phyloP scores from a whole-genome alignment of 2,329 filamentous ascomycete species.

The Furcasterigmium furcatum region DNA sequence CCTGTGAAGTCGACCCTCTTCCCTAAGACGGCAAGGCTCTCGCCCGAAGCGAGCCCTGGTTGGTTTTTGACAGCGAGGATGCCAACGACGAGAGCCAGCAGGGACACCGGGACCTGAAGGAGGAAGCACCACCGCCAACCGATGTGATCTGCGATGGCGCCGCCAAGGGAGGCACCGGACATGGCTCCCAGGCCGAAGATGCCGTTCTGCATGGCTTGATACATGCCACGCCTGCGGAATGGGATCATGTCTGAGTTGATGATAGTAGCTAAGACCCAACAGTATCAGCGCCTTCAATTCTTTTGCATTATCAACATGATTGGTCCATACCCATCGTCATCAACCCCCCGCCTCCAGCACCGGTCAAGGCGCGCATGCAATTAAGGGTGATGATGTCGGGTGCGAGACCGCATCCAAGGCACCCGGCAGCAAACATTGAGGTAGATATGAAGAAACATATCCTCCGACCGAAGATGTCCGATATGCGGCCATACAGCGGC shows the following conservation, averaged over 20 bases:
- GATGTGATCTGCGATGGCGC: slow-evolving; percentile 59
- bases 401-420: slow-evolving; percentile 62
- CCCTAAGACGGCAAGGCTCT: no score
- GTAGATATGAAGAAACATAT: slow-evolving; percentile 62
- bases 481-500: slow-evolving; percentile 68
- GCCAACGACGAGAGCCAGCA: slow-evolving; percentile 51
- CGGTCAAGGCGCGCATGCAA: slow-evolving; percentile 63
- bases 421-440: slow-evolving; percentile 58
- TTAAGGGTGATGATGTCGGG: slow-evolving; percentile 57
- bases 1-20: no score
- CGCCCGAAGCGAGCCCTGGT: no score
- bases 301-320: no score
- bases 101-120: slow-evolving; percentile 57
- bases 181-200: slow-evolving; percentile 61
- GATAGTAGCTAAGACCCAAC: slow-evolving; percentile 39
- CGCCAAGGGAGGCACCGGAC: slow-evolving; percentile 61
- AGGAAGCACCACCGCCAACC: slow-evolving; percentile 69
- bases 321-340: slow-evolving; percentile 68
- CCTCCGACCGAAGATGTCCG: slow-evolving; percentile 65
- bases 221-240: slow-evolving; percentile 53
- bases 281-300: no score
- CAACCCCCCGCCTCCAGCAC: slow-evolving; percentile 65
- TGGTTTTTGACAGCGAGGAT: slow-evolving; percentile 48
- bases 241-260: slow-evolving; percentile 64
- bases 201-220: slow-evolving; percentile 59